A percentile compares a stretch with the other conserved stretches of the same genome.
Conservation (phyloP, 306 rosid species). For the Amphicarpaea edgeworthii region DNA sequence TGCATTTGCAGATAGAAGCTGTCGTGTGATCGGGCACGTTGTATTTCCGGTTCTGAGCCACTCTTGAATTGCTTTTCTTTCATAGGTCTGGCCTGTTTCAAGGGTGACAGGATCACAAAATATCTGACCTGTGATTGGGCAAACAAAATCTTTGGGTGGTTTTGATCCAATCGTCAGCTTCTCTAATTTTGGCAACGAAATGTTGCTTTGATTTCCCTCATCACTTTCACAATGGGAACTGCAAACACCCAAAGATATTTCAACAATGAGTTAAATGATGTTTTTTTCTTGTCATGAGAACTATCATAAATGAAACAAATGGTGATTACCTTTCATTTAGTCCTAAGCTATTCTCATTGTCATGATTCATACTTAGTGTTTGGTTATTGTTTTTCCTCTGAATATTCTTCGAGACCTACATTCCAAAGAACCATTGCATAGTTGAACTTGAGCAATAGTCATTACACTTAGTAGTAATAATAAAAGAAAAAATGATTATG, state of each 20-base stretch:
- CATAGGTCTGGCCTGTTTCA: constrained; percentile 96
- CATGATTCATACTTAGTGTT: constrained; percentile 50
- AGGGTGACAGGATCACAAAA: constrained; percentile 93
- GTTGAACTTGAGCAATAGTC: constrained; percentile 42
- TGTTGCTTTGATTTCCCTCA: constrained; percentile 65
- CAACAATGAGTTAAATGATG: constrained; percentile 5
- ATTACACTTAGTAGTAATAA: constrained; percentile 12
- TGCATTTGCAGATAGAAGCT: constrained; percentile 66
- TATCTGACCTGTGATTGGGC: constrained; percentile 88
- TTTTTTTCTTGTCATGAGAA: constrained; percentile 26
- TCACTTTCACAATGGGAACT: constrained; percentile 68
- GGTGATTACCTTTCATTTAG: constrained; percentile 65
- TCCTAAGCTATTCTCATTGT: constrained; percentile 51
- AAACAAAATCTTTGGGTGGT: constrained; percentile 92
- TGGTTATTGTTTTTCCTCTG: constrained; percentile 49
- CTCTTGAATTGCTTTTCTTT: constrained; percentile 91
- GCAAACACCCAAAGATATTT: constrained; percentile 48
- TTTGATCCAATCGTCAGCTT: constrained; percentile 54
- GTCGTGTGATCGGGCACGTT: constrained; percentile 88
- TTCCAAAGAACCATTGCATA: constrained; percentile 42
- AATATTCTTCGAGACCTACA: constrained; percentile 56
- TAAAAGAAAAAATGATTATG: no score
- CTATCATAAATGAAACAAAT: constrained; percentile 17
- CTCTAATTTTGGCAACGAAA: constrained; percentile 62
- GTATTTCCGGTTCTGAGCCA: constrained; percentile 94